A percentile compares a stretch with the other conserved stretches of the same genome.
Conservation (phyloP, 1,139 yeast genomes). For the Pichiaceae sp. region DNA sequence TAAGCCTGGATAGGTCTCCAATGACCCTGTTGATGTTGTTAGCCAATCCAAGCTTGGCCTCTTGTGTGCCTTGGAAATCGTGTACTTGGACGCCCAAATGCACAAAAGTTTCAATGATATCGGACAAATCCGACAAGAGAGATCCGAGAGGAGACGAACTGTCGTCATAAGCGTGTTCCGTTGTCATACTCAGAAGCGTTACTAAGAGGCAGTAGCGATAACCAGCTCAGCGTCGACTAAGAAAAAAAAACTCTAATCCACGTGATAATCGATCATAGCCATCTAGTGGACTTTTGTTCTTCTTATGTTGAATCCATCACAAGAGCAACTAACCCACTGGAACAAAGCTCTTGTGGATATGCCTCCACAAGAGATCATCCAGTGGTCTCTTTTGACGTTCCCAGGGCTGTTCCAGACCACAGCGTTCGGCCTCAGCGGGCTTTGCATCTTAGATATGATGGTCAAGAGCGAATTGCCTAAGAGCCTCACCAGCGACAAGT, state of each 20-base stretch:
- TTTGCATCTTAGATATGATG: constrained; percentile 80
- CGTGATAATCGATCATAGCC: too few species aligned
- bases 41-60: constrained; percentile 47
- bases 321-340: constrained; percentile 48
- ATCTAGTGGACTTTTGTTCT: too few species aligned
- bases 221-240: not conserved
- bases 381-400: constrained; percentile 77
- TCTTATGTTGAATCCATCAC: constrained; percentile 25
- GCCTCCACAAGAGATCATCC: constrained; percentile 63
- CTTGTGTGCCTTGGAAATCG: constrained; percentile 82
- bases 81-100: constrained; percentile 89
- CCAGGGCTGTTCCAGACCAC: constrained; percentile 85
- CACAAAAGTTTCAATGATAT: constrained; percentile 73
- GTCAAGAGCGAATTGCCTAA: constrained; percentile 48
- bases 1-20: constrained; percentile 11
- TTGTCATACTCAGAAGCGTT: constrained; percentile 18
- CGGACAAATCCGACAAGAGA: constrained; percentile 54
- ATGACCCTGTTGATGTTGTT: constrained; percentile 23
- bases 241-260: too few species aligned
- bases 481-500: constrained; percentile 19
- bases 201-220: not conserved
- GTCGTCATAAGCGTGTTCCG: constrained; percentile 19
- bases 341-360: constrained; percentile 50
- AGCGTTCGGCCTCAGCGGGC: constrained; percentile 90
- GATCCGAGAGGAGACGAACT: constrained; percentile 34